Percentiles rank a stretch among this genome's conserved stretches.
Conservation (phyloP, 2,329 filamentous ascomycete species). For the Venturia effusa region DNA sequence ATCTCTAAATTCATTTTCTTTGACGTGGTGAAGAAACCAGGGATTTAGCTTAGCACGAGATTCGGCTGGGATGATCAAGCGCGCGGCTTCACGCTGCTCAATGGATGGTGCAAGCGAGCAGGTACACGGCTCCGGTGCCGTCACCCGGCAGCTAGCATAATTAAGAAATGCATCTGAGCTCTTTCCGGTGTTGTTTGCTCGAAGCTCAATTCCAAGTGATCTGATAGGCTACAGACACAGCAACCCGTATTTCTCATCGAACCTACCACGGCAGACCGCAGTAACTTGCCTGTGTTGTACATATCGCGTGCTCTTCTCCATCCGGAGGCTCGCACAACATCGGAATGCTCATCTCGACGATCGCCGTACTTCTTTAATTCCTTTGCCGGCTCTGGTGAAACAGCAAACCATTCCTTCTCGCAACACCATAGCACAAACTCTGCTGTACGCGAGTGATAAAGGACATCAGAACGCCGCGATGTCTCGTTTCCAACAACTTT, state of each 20-base stretch:
- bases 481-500: slow-evolving; percentile 4
- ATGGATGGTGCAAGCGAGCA: background rate
- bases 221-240: background rate
- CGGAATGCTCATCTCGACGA: background rate
- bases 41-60: background rate
- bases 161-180: background rate
- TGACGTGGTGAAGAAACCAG: background rate
- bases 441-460: background rate
- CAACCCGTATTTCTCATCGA: background rate
- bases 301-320: background rate
- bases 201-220: background rate
- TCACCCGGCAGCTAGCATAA: background rate
- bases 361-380: background rate
- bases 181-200: background rate
- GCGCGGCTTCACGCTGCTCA: background rate
- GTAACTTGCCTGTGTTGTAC: background rate
- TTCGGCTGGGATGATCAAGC: background rate
- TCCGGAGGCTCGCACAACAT: background rate
- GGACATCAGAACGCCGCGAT: background rate
- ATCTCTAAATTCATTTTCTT: background rate
- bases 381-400: background rate
- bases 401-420: background rate
- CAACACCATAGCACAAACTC: background rate
- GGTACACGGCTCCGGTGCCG: background rate
- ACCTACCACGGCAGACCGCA: background rate